These are phyloP conservation scores for Phoma sp. DNA, from an alignment of 2,329 filamentous ascomycete genomes.

Conservation along the genomic window DNA sequence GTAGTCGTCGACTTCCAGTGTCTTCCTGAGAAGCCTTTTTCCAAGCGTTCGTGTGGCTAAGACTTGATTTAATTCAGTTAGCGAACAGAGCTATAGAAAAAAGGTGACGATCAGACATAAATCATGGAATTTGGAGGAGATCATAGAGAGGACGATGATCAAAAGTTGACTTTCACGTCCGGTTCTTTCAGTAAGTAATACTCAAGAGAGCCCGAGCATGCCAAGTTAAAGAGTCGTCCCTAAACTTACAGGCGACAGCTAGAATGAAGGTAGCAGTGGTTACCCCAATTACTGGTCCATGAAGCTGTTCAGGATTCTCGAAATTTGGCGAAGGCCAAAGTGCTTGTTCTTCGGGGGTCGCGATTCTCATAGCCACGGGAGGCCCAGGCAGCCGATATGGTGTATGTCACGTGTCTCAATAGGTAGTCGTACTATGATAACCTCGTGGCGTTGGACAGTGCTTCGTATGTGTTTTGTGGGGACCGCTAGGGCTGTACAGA, in stretches of 20 bases:
- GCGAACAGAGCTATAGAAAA: neutral
- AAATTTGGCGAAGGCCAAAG: slow-evolving; percentile 38
- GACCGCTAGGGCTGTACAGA: neutral
- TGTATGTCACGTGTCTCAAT: neutral
- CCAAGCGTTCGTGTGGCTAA: slow-evolving; percentile 30
- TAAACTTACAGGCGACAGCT: slow-evolving; percentile 25
- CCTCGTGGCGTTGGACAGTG: too few species aligned
- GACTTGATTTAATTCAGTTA: neutral
- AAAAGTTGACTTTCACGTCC: too few species aligned
- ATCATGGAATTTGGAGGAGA: neutral
- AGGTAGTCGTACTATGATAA: neutral
- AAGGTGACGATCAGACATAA: neutral
- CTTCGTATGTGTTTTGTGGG: neutral
- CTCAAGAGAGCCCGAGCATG: too few species aligned
- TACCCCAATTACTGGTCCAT: slow-evolving; percentile 24
- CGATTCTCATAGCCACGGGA: slow-evolving; percentile 3
- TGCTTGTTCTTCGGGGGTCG: slow-evolving; percentile 13
- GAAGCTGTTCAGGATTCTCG: slow-evolving; percentile 28
- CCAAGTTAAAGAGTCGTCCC: neutral
- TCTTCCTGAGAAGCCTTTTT: slow-evolving; percentile 27
- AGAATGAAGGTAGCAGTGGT: slow-evolving; percentile 25
- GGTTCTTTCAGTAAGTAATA: too few species aligned
- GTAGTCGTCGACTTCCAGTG: slow-evolving; percentile 33
- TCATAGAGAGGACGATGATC: neutral
- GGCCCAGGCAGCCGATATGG: too few species aligned